Base-by-base conservation (phyloP, 352 stramenopile genomes). In the Globisporangium spiculum region DNA sequence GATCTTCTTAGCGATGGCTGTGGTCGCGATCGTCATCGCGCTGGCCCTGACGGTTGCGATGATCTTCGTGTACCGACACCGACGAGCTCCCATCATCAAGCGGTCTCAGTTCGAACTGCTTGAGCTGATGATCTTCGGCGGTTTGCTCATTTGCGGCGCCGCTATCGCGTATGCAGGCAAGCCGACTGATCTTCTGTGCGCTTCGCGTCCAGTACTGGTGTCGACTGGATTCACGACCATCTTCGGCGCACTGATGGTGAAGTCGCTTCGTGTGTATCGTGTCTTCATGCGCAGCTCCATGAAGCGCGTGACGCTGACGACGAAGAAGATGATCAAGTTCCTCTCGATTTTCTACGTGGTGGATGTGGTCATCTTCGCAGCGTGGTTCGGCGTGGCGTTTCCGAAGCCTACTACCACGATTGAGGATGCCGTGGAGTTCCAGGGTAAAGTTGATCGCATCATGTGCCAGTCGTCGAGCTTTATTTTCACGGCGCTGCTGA, bases 401-500 rank as follows among this genome's bases (percentile, higher is more conserved):
- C 50, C 62, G 7, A 54, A 67, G 9, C 62, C 62, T 5, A 67
- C 48, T 1, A 30, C 34, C 1, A 30, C 24, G 24, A 20, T 60
- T 22, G 3, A 67, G 1, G 50, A 60, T 32, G n/a, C 62, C 4
- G 20, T 59, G 10, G 48, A 67, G n/a, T 67, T 61, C 32, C n/a
- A 60, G 4, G 62, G 50, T 50, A 0, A 50, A 22, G 62, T 67
- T 20, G 62, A 67, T 18, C 50, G 50, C 50, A 61, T 67, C 52
- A 8, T 38, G 32, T 69, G 67, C 56, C 16, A 60, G 55, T 68
- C 63, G 16, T 73, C 56, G 7, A 60, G 56, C 20, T 74, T 79
- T 44, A 76, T 81, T 46, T 84, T 81, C 60, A 71, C 63, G 10
- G 68, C 65, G 22, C 26, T 80, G 22, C 24, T 78, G n/a, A 77